phyloP scores from a whole-genome alignment of 164 flowering plant species.

The Kingdonia uniflora region DNA sequence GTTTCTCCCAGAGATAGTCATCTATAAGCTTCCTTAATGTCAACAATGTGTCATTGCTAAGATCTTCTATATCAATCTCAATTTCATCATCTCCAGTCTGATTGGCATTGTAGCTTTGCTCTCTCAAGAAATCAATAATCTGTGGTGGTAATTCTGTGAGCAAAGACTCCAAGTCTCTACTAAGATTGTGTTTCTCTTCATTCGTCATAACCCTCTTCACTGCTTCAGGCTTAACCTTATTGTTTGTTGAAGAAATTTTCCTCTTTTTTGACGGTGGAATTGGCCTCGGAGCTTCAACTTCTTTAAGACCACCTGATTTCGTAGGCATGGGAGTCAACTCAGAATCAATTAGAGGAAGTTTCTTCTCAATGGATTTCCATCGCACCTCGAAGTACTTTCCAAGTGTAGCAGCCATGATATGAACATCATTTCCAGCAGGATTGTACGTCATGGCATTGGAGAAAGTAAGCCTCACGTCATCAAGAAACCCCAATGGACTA shows the following conservation, averaged over 20 bases:
- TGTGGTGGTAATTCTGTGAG: conserved; percentile 50
- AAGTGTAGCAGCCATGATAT: conserved; percentile 50
- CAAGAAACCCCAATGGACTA: conserved; percentile 46
- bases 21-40: conserved; percentile 61
- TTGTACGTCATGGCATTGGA: conserved; percentile 78
- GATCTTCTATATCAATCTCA: conserved; percentile 73
- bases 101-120: conserved; percentile 29
- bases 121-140: conserved; percentile 57
- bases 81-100: conserved; percentile 61
- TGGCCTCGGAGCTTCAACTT: conserved; percentile 19
- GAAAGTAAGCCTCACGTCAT: conserved; percentile 76
- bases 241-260: conserved; percentile 20
- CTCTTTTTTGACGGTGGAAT: conserved; percentile 33
- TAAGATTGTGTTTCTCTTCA: conserved; percentile 50
- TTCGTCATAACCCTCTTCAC: conserved; percentile 37
- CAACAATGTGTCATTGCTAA: conserved; percentile 55
- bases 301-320: conserved; percentile 14
- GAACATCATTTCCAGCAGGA: conserved; percentile 60
- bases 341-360: conserved; percentile 19
- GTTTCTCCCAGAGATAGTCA: conserved; percentile 42
- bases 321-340: conserved; percentile 13
- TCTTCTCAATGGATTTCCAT: conserved; percentile 77
- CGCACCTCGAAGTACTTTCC: conserved; percentile 58
- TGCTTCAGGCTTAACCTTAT: conserved; percentile 23
- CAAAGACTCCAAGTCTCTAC: conserved; percentile 47